These are phyloP conservation scores for Phaeolepiota aurea DNA, from an alignment of 768 basidiomycete genomes.

Conservation along the genomic window DNA sequence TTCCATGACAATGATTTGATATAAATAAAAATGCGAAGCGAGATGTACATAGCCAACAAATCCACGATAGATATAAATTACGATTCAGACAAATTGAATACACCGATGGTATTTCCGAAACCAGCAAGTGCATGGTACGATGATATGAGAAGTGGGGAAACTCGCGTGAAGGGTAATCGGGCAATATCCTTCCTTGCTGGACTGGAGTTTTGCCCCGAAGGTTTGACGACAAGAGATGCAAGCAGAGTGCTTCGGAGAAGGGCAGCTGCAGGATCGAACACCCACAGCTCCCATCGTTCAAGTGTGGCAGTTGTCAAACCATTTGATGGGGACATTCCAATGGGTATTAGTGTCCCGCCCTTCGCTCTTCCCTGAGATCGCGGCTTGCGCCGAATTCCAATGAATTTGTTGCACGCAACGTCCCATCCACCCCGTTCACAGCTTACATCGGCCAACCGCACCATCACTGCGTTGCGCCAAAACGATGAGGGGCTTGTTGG, in stretches of 20 bases:
- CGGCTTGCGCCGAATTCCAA: slow-evolving; percentile 66
- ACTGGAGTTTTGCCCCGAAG: slow-evolving; percentile 9
- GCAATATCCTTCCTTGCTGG: slow-evolving; percentile 27
- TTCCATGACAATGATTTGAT: too few relatives aligned
- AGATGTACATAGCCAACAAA: too few relatives aligned
- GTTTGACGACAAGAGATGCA: slow-evolving; percentile 29
- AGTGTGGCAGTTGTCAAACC: slow-evolving; percentile 59
- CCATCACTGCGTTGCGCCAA: slow-evolving; percentile 55
- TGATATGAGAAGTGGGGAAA: slow-evolving; percentile 47
- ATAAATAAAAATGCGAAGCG: background rate
- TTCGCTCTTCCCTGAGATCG: slow-evolving; percentile 29
- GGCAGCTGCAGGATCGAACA: slow-evolving; percentile 50
- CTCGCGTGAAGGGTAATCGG: slow-evolving; percentile 74
- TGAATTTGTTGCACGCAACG: slow-evolving; percentile 39
- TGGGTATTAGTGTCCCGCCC: slow-evolving; percentile 8
- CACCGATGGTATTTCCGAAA: slow-evolving; percentile 71
- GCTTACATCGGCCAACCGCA: slow-evolving; percentile 43
- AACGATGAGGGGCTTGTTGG: slow-evolving; percentile 28
- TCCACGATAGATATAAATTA: too few relatives aligned
- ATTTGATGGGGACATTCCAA: slow-evolving; percentile 9
- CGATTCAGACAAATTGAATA: slow-evolving; percentile 36
- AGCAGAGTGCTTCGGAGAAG: slow-evolving; percentile 43
- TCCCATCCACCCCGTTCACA: slow-evolving; percentile 82
- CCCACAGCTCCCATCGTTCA: slow-evolving; percentile 83
- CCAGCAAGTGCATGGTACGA: slow-evolving; percentile 54